Evolutionary conservation across 2,329 filamentous ascomycete species (phyloP), one percentile per base, ranked within the genome.

Genomic region (Fusarium ramigenum): DNA sequence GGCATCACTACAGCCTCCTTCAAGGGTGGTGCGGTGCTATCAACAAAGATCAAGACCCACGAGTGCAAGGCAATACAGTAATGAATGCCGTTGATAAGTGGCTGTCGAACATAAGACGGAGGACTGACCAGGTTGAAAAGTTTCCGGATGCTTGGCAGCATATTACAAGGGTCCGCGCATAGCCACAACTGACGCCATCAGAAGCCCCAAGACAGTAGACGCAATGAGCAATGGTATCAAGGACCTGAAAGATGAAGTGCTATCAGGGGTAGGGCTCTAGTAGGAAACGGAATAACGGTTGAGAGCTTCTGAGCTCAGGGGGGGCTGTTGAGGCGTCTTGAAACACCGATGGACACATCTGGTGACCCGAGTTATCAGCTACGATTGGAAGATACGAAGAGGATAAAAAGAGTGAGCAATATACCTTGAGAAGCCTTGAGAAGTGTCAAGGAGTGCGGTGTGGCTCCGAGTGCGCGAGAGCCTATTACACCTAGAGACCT

Each of bases 261-360:
- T 66, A 5, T 44, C 9, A n/a, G 34, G 43, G 39, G 66, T 65
- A 19, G 72, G 40, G 2, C 70, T 67, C 14, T 72, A 58, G 44
- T 65, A 61, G 10, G 66, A 2, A 63, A 54, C 1, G 60, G 63
- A 60, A 39, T 67, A 21, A 9, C 65, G 57, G 15, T 43, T 69
- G 49, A n/a, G 60, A 39, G 70, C 52, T 49, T 68, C 44, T 37
- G n/a, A 54, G 43, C 40, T 28, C 14, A 47, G 23, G 28, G 46
- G 25, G 43, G 57, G 21, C 73, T 73, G 25, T 72, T 63, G 34
- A 70, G 73, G 65, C 60, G 69, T 1, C 58, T 73, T 15, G 72
- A 69, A 68, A 36, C 67, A 61, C 19, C 65, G 65, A 19, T 69
- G 57, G n/a, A 70, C 47, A 40, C 70, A 73, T 42, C 73, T 77